Percentiles rank a stretch among this genome's conserved stretches.
phyloP scores from a whole-genome alignment of 805 yeast genomes.

The Metschnikowia borealis region DNA sequence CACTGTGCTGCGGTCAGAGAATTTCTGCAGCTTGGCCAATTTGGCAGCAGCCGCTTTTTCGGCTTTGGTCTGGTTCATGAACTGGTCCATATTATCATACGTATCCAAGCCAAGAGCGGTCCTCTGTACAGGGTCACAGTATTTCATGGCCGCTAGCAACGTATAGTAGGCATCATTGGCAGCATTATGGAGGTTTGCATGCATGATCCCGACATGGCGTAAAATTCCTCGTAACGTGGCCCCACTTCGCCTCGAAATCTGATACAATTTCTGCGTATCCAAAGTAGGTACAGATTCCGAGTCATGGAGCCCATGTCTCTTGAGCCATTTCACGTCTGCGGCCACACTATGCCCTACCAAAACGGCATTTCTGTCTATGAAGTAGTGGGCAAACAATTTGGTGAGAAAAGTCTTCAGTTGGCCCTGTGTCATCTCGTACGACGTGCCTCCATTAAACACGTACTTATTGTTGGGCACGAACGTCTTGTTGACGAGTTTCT shows the following conservation, averaged over 20 bases:
- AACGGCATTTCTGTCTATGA: slow-evolving; percentile 15
- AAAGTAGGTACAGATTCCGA: slow-evolving; percentile 11
- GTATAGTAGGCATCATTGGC: slow-evolving; percentile 30
- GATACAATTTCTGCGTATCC: slow-evolving; percentile 20
- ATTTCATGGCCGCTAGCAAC: slow-evolving; percentile 22
- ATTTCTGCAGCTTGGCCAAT: slow-evolving; percentile 2
- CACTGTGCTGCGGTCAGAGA: background rate
- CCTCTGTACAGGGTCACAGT: slow-evolving; percentile 22
- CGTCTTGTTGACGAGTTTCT: slow-evolving; percentile 14
- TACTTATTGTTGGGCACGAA: slow-evolving; percentile 23
- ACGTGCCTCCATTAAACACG: slow-evolving; percentile 20
- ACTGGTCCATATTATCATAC: slow-evolving; percentile 11
- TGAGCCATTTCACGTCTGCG: slow-evolving; percentile 18
- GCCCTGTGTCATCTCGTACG: slow-evolving; percentile 14
- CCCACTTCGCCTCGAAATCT: slow-evolving; percentile 14
- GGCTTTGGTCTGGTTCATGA: background rate
- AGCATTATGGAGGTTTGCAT: slow-evolving; percentile 26
- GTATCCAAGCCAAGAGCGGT: slow-evolving; percentile 15
- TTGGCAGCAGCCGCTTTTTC: background rate
- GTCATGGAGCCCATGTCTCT: slow-evolving; percentile 10
- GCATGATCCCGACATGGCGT: slow-evolving; percentile 20
- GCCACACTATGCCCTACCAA: slow-evolving; percentile 19
- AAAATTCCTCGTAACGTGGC: slow-evolving; percentile 22
- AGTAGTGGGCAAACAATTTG: slow-evolving; percentile 15
- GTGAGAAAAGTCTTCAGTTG: slow-evolving; percentile 13